A percentile compares a stretch with the other conserved stretches of the same genome.
These are phyloP conservation scores for Colletotrichum magnum DNA, from an alignment of 2,329 filamentous ascomycete genomes.

Conservation along the genomic window DNA sequence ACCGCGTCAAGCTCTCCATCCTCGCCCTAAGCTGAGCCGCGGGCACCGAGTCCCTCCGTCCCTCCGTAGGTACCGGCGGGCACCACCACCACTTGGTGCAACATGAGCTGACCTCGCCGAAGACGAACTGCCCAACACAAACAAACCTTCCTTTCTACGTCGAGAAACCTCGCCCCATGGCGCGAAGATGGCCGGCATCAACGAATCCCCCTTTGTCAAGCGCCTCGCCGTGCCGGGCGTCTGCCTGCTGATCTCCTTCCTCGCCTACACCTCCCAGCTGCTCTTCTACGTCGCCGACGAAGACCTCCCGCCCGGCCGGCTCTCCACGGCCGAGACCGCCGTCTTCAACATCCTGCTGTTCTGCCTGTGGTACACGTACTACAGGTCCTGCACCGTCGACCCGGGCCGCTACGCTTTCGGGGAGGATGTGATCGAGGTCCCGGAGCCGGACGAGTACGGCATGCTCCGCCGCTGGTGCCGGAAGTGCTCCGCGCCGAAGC, in stretches of 20 bases:
- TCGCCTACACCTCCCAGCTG: conserved; percentile 80
- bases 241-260: conserved; percentile 75
- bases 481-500: conserved; percentile 82
- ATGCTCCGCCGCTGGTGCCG: conserved; percentile 74
- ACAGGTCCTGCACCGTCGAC: conserved; percentile 69
- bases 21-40: conserved; percentile 3
- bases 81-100: not conserved
- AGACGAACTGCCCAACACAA: not conserved
- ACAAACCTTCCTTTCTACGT: not conserved
- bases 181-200: conserved; percentile 58
- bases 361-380: conserved; percentile 79
- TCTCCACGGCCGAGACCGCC: conserved; percentile 68
- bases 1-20: conserved; percentile 40
- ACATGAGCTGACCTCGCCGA: conserved; percentile 22
- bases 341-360: conserved; percentile 77
- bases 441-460: conserved; percentile 47
- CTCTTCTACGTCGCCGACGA: conserved; percentile 74
- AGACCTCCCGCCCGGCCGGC: conserved; percentile 70
- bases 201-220: conserved; percentile 58
- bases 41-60: conserved; percentile 8
- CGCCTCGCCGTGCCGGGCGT: conserved; percentile 78
- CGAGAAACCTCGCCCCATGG: conserved; percentile 24
- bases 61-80: conserved; percentile 9
- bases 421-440: conserved; percentile 50
- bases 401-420: conserved; percentile 69